Percentiles rank a stretch among this genome's conserved stretches.
Evolutionary conservation across 2,329 filamentous ascomycete species (phyloP).

Genomic region (Sarocladiaceae sp.): DNA sequence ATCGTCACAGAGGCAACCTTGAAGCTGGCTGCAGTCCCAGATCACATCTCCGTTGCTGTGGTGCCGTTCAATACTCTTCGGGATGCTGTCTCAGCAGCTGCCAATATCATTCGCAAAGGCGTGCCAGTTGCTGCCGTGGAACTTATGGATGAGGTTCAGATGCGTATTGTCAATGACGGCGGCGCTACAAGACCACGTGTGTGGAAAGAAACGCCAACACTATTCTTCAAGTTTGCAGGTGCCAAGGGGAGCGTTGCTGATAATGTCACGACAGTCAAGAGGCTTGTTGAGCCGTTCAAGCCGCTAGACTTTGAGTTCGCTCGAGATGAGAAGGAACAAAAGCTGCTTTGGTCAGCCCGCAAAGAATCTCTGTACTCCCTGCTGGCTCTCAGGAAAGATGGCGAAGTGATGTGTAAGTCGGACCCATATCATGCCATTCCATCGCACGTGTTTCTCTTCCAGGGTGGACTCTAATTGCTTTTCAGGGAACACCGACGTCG

Average conservation of each 20-base stretch:
- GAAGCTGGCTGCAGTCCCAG: constrained; percentile 69
- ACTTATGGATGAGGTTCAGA: constrained; percentile 76
- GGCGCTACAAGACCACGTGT: constrained; percentile 44
- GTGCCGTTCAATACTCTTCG: constrained; percentile 44
- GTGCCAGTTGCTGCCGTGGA: constrained; percentile 76
- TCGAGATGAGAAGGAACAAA: constrained; percentile 27
- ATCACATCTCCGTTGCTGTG: constrained; percentile 68
- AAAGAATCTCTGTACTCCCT: constrained; percentile 62
- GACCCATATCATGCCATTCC: no score
- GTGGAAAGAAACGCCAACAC: constrained; percentile 61
- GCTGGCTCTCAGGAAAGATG: constrained; percentile 47
- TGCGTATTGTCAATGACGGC: constrained; percentile 50
- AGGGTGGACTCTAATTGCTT: no score
- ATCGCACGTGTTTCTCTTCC: no score
- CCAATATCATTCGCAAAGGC: constrained; percentile 65
- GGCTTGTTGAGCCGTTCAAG: constrained; percentile 44
- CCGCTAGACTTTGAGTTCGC: constrained; percentile 36
- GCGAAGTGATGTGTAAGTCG: no score
- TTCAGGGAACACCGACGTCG: constrained; percentile 63
- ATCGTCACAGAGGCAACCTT: constrained; percentile 74
- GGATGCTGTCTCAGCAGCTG: constrained; percentile 65
- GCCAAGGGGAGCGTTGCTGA: constrained; percentile 35
- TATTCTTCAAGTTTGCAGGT: constrained; percentile 69
- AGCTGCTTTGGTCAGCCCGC: constrained; percentile 58
- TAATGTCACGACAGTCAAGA: constrained; percentile 32